phyloP scores from a whole-genome alignment of 352 stramenopile genomes.

The Phytophthora pinifolia region DNA sequence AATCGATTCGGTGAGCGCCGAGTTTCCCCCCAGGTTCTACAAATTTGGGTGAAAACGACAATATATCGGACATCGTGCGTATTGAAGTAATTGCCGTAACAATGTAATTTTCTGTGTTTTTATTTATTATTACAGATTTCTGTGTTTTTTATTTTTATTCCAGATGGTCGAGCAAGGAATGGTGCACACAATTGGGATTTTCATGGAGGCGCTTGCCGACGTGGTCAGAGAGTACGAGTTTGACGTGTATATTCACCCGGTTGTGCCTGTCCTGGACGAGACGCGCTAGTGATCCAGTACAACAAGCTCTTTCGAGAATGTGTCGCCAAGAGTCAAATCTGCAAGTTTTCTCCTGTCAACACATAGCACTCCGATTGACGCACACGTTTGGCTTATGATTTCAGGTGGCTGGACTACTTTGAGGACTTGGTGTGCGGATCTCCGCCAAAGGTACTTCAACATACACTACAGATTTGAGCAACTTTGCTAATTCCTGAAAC shows the following conservation, averaged over 20 bases:
- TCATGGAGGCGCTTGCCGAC: constrained; percentile 63
- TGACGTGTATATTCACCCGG: constrained; percentile 79
- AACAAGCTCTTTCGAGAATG: constrained; percentile 64
- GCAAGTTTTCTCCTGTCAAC: constrained; percentile 33
- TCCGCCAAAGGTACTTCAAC: constrained; percentile 43
- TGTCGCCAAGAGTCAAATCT: constrained; percentile 45
- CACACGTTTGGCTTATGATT: constrained; percentile 1
- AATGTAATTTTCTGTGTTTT: neutral
- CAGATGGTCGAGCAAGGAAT: constrained; percentile 83
- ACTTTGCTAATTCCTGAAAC: neutral
- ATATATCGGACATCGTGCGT: no score
- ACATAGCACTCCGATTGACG: neutral
- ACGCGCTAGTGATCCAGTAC: constrained; percentile 88
- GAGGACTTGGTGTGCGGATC: constrained; percentile 62
- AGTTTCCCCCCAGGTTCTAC: no score
- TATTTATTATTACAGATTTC: no score
- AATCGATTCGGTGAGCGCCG: no score
- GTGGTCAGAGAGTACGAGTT: constrained; percentile 65
- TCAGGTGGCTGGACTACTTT: constrained; percentile 90
- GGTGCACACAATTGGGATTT: constrained; percentile 72
- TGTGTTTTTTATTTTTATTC: no score
- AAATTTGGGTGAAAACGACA: no score
- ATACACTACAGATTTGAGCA: neutral
- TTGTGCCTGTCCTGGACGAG: constrained; percentile 89
- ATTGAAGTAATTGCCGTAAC: neutral